Percentiles rank a stretch among this genome's conserved stretches.
Evolutionary conservation across 306 rosid genomes (phyloP).

Genomic region (Dryas drummondii): DNA sequence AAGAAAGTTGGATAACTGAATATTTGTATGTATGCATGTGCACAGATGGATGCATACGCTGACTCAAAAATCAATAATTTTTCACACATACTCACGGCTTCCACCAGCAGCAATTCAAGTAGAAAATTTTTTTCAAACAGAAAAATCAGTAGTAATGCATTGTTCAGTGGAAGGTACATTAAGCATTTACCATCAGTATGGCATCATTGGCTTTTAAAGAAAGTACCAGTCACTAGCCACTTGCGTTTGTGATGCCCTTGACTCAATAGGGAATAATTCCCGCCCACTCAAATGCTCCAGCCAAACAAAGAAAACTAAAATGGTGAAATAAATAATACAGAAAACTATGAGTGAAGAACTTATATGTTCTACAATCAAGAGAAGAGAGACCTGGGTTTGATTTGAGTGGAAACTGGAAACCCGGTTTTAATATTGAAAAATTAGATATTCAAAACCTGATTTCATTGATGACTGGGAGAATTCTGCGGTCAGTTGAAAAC

Average conservation of each 20-base stretch:
- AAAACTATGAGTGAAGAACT: neutral
- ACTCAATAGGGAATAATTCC: neutral
- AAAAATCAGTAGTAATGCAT: neutral
- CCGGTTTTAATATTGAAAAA: too few relatives aligned
- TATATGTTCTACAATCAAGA: neutral
- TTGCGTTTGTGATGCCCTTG: neutral
- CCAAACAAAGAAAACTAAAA: neutral
- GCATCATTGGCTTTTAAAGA: neutral
- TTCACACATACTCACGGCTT: too few relatives aligned
- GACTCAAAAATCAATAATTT: neutral
- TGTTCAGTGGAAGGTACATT: neutral
- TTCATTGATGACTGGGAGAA: neutral
- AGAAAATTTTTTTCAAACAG: neutral
- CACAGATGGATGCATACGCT: too few relatives aligned
- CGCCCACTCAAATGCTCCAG: neutral
- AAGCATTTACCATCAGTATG: neutral
- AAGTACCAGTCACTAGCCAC: neutral
- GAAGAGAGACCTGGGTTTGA: too few relatives aligned
- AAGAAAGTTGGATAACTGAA: neutral
- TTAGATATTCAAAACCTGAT: too few relatives aligned
- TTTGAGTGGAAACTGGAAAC: too few relatives aligned
- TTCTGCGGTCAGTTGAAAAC: too few relatives aligned
- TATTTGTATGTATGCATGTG: neutral
- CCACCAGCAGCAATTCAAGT: neutral
- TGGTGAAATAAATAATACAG: neutral